phyloP scores from a whole-genome alignment of 2,329 filamentous ascomycete species.

The Bimuria novae-zelandiae region DNA sequence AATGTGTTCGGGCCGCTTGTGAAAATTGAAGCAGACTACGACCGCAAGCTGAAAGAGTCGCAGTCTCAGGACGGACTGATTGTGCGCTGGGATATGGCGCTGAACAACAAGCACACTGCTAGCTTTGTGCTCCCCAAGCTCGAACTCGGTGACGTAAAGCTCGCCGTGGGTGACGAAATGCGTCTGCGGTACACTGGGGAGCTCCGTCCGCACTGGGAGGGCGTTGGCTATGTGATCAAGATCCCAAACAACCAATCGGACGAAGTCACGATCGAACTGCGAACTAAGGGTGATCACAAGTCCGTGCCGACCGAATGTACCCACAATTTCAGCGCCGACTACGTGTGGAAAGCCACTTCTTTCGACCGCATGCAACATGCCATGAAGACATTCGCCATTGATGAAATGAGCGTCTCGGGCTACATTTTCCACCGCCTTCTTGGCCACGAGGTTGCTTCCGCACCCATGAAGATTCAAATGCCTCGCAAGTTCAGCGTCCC shows the following conservation, averaged over 20 bases:
- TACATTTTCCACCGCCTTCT: slow-evolving; percentile 98
- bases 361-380: slow-evolving; percentile 99
- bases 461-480: slow-evolving; percentile 92
- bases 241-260: slow-evolving; percentile 99
- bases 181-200: slow-evolving; percentile 95
- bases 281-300: slow-evolving; percentile 94
- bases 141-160: slow-evolving; percentile 95
- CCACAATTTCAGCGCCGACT: slow-evolving; percentile 97
- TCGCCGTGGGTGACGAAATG: slow-evolving; percentile 98
- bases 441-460: slow-evolving; percentile 90
- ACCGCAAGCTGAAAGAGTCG: slow-evolving; percentile 97
- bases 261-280: slow-evolving; percentile 92
- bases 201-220: slow-evolving; percentile 89
- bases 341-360: slow-evolving; percentile 99
- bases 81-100: slow-evolving; percentile 90
- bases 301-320: slow-evolving; percentile 94
- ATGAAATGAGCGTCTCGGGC: slow-evolving; percentile 97
- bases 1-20: slow-evolving; percentile 98
- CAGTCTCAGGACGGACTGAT: slow-evolving; percentile 96
- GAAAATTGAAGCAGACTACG: slow-evolving; percentile 99
- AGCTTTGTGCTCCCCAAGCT: slow-evolving; percentile 97
- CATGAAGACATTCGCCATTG: slow-evolving; percentile 98
- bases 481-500: slow-evolving; percentile 97
- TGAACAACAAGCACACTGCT: slow-evolving; percentile 97
- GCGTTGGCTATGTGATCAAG: slow-evolving; percentile 98